These are phyloP conservation scores for Prunus kanzakura DNA, from an alignment of 306 rosid species.

Conservation along the genomic window DNA sequence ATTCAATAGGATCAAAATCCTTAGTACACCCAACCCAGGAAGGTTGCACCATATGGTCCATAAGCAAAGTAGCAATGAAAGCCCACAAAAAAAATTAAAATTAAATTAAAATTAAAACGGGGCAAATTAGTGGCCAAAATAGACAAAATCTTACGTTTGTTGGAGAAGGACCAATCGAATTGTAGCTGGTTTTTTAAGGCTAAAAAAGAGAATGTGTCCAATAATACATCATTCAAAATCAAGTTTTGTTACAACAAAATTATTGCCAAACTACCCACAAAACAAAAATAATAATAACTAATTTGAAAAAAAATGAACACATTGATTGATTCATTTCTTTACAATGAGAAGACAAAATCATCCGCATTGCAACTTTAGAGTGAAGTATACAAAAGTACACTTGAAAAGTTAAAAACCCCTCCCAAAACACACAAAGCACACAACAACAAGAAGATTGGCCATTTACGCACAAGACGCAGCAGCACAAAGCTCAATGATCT, in stretches of 20 bases:
- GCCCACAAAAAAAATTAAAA: not conserved
- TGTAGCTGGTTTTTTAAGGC: not conserved
- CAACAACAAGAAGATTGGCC: conserved; percentile 3
- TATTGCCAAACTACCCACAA: not conserved
- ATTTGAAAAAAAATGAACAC: not conserved
- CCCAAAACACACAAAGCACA: not conserved
- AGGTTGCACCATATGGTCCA: not conserved
- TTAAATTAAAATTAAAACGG: not conserved
- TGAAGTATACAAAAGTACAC: conserved; percentile 18
- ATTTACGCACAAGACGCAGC: conserved; percentile 23
- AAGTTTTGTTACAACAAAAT: not conserved
- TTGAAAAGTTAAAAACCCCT: not conserved
- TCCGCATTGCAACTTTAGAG: conserved; percentile 20
- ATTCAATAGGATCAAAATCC: not conserved
- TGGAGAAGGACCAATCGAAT: not conserved
- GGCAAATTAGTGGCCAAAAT: not conserved
- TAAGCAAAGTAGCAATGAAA: not conserved
- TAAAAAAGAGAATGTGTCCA: not conserved
- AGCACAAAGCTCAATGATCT: conserved; percentile 40
- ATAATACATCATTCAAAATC: not conserved
- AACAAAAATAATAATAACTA: not conserved
- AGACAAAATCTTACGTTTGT: not conserved
- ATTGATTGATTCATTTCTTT: conserved; percentile 13
- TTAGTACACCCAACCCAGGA: not conserved
- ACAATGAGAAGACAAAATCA: conserved; percentile 27